These are phyloP conservation scores for Misopates orontium DNA, from an alignment of 257 asterid genomes.

Conservation along the genomic window DNA sequence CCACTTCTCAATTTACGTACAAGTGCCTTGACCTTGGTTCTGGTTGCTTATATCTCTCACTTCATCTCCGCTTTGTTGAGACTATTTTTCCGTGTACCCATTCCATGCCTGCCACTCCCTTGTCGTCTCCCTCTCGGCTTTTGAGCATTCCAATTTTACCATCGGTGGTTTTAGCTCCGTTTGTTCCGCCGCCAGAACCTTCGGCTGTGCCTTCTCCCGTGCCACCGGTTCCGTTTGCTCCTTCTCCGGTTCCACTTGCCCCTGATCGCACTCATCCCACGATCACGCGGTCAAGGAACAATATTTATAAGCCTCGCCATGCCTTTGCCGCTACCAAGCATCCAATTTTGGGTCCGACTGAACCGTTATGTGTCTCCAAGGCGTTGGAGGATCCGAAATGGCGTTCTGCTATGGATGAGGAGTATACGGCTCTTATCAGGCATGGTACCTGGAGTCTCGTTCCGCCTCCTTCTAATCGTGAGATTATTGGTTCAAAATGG, in stretches of 20 bases:
- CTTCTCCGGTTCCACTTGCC: not conserved
- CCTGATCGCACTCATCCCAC: not conserved
- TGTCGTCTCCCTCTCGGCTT: not conserved
- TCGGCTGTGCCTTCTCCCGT: too few species aligned
- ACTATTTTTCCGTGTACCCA: not conserved
- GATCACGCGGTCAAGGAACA: not conserved
- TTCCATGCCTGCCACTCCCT: too few species aligned
- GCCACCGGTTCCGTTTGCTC: too few species aligned
- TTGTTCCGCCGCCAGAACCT: too few species aligned
- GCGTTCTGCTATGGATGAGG: not conserved
- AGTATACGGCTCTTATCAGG: not conserved
- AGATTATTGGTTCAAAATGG: too few species aligned
- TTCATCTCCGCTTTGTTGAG: not conserved
- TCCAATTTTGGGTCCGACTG: too few species aligned
- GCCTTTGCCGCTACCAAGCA: not conserved
- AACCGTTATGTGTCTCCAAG: not conserved
- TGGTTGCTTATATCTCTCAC: not conserved
- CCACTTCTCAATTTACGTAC: not conserved
- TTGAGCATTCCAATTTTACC: too few species aligned
- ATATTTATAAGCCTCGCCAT: not conserved
- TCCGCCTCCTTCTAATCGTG: not conserved
- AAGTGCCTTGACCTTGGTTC: not conserved
- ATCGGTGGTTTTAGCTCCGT: not conserved
- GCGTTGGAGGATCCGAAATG: not conserved
- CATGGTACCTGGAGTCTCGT: not conserved